phyloP scores from a whole-genome alignment of 2,329 filamentous ascomycete species.

The Aspergillus fructus region DNA sequence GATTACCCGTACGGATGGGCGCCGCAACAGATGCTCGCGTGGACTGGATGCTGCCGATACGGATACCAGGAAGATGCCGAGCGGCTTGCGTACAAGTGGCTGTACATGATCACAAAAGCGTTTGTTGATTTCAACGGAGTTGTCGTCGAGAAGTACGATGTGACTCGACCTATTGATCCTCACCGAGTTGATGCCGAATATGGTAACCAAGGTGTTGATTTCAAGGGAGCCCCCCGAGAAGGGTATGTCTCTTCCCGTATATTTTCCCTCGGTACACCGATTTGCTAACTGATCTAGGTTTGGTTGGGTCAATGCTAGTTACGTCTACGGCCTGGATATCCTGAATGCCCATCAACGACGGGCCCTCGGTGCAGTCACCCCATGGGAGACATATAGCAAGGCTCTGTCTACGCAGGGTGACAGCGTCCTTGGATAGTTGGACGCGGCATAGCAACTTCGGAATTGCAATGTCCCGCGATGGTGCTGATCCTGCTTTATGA shows the following conservation, averaged over 20 bases:
- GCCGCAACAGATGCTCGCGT: constrained; percentile 96
- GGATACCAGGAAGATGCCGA: constrained; percentile 89
- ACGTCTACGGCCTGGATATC: constrained; percentile 87
- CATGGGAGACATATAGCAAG: constrained; percentile 77
- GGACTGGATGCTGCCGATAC: constrained; percentile 88
- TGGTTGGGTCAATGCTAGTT: constrained; percentile 98
- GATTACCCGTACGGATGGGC: constrained; percentile 98
- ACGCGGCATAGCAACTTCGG: not conserved
- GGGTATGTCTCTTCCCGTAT: constrained; percentile 64
- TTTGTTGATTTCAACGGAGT: constrained; percentile 99
- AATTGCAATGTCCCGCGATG: not conserved
- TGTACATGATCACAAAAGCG: constrained; percentile 97
- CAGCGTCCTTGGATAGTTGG: not conserved
- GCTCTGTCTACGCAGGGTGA: constrained; percentile 49
- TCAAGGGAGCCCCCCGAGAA: constrained; percentile 93
- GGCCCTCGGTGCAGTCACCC: constrained; percentile 82
- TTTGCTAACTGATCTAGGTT: constrained; percentile 60
- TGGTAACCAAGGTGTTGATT: constrained; percentile 92
- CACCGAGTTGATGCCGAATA: constrained; percentile 97
- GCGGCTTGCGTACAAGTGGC: constrained; percentile 89
- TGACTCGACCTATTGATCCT: constrained; percentile 83
- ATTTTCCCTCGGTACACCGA: constrained; percentile 1
- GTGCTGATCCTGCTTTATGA: not conserved
- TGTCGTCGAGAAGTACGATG: constrained; percentile 98
- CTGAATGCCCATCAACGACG: constrained; percentile 86